Evolutionary conservation across 257 asterid genomes (phyloP).

Genomic region (Anisodus tanguticus): DNA sequence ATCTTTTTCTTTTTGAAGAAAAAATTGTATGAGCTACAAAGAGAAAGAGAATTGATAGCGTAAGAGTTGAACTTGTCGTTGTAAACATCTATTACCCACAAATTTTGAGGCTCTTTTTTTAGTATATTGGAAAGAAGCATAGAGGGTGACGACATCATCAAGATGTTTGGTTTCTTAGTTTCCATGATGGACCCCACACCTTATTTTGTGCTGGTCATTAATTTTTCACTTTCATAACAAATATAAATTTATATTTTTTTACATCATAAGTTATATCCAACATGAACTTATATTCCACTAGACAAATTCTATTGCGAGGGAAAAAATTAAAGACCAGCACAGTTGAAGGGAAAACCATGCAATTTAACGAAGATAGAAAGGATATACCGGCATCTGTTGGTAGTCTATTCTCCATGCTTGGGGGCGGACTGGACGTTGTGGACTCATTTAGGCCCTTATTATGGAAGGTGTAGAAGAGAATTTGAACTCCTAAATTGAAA

Average conservation of each 20-base stretch:
- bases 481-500: no score
- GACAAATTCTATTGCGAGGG: no score
- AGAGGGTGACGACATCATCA: slow-evolving; percentile 38
- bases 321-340: no score
- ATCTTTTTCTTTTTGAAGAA: not conserved
- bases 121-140: not conserved
- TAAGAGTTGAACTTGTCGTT: not conserved
- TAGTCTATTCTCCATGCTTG: not conserved
- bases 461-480: no score
- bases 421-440: not conserved
- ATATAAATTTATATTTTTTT: no score
- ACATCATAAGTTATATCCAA: no score
- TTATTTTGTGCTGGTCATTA: not conserved
- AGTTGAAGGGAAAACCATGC: no score
- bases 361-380: no score
- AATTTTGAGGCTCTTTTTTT: not conserved
- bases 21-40: not conserved
- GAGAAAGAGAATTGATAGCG: slow-evolving; percentile 21
- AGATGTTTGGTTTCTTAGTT: slow-evolving; percentile 23
- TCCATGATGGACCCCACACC: not conserved
- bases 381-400: no score
- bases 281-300: no score
- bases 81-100: not conserved
- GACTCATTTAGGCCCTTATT: not conserved
- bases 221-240: no score